phyloP scores from a whole-genome alignment of 371 early-diverging fungal species.

The Mycotypha africana region DNA sequence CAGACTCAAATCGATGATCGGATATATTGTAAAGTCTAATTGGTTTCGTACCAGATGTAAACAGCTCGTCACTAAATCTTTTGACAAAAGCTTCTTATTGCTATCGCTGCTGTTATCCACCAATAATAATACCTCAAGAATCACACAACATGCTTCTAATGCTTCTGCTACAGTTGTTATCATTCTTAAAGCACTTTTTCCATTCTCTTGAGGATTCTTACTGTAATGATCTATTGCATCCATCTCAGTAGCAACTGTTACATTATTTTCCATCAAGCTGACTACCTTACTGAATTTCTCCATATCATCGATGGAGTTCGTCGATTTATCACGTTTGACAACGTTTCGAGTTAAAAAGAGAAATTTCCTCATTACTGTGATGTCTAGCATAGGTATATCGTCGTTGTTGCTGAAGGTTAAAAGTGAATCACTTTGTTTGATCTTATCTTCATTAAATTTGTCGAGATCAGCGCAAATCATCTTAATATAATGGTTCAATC shows the following conservation, averaged over 20 bases:
- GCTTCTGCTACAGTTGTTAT: conserved; percentile 4
- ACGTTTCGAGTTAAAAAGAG: background rate
- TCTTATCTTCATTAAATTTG: conserved; percentile 4
- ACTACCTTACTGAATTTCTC: conserved; percentile 11
- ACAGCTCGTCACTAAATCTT: conserved; percentile 22
- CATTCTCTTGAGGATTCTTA: conserved; percentile 2
- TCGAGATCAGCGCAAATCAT: conserved; percentile 14
- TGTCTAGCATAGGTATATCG: conserved; percentile 11
- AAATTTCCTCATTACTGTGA: conserved; percentile 12
- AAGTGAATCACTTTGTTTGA: conserved; percentile 3
- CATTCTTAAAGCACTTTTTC: background rate
- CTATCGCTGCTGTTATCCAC: conserved; percentile 18
- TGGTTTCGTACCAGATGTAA: conserved; percentile 25
- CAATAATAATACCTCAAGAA: conserved; percentile 26
- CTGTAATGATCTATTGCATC: conserved; percentile 11
- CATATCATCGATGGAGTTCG: conserved; percentile 10
- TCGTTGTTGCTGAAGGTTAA: conserved; percentile 9
- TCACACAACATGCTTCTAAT: conserved; percentile 19
- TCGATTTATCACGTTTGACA: background rate
- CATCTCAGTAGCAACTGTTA: conserved; percentile 7
- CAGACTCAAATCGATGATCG: conserved; percentile 25
- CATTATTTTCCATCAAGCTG: conserved; percentile 15
- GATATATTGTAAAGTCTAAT: conserved; percentile 33
- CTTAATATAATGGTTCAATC: conserved; percentile 13
- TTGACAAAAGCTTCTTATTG: conserved; percentile 26